phyloP scores from a whole-genome alignment of 148 eudicot species.

The Rhododendron vialii region DNA sequence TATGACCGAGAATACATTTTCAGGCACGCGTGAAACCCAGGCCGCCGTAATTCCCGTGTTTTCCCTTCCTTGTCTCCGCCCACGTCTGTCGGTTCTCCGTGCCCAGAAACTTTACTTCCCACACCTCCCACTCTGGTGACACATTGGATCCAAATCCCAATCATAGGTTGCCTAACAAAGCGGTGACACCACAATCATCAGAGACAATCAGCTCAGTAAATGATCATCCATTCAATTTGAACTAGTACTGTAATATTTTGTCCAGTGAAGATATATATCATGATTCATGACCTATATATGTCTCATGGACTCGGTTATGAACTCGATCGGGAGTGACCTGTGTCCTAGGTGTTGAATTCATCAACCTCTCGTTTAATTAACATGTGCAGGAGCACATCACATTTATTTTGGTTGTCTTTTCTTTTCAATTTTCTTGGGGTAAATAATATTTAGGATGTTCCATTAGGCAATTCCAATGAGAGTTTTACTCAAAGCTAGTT shows the following conservation, averaged over 20 bases:
- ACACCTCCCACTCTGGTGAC: neutral
- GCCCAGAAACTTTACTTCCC: neutral
- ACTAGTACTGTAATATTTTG: neutral
- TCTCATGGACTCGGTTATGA: no score
- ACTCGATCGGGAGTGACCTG: no score
- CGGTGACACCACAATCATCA: neutral
- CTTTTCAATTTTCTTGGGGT: neutral
- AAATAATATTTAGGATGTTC: neutral
- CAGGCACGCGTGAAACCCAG: constrained; percentile 30
- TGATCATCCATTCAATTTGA: neutral
- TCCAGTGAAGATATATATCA: neutral
- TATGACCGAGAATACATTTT: no score
- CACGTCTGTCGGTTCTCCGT: constrained; percentile 21
- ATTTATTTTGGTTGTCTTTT: neutral
- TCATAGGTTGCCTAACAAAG: neutral
- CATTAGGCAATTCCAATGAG: no score
- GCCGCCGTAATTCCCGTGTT: constrained; percentile 36
- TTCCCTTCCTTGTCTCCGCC: constrained; percentile 30
- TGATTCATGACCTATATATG: no score
- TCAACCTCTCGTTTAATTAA: neutral
- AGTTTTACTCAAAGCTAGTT: no score
- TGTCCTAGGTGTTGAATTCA: no score
- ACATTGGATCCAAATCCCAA: neutral
- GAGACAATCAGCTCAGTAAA: neutral
- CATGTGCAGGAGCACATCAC: neutral